Conservation (phyloP, 164 flowering plant genomes). For the Vitis amurensis region DNA sequence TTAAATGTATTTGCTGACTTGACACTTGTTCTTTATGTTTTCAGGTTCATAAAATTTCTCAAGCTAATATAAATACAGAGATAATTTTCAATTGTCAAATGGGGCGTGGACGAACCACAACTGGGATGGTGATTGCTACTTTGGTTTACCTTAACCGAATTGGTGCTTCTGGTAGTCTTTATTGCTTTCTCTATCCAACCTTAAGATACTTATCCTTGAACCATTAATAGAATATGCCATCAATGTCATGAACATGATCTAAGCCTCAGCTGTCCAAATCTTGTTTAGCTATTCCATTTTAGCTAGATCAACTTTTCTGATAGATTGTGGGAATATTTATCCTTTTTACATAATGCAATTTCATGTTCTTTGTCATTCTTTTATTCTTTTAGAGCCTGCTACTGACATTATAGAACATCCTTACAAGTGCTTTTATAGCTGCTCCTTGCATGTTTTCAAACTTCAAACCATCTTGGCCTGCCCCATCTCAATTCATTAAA, state of each 20-base stretch:
- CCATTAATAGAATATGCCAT: neutral
- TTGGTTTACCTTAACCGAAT: constrained; percentile 77
- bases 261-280: neutral
- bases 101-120: constrained; percentile 98
- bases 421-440: neutral
- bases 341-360: too few species aligned
- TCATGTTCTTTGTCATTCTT: neutral
- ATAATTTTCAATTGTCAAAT: constrained; percentile 94
- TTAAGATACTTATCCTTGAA: neutral
- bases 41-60: constrained; percentile 79
- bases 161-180: constrained; percentile 78
- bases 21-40: constrained; percentile 10
- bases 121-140: constrained; percentile 98
- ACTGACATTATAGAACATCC: neutral
- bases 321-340: too few species aligned
- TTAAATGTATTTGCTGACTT: neutral
- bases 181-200: constrained; percentile 6
- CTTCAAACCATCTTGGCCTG: neutral
- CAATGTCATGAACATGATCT: neutral
- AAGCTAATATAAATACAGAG: constrained; percentile 67
- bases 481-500: neutral
- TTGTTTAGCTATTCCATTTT: neutral
- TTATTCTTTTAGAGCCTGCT: neutral
- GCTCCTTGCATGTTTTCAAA: neutral
- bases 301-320: too few species aligned